Conservation (phyloP, 2,329 filamentous ascomycete species). For the Talaromyces amestolkiae region DNA sequence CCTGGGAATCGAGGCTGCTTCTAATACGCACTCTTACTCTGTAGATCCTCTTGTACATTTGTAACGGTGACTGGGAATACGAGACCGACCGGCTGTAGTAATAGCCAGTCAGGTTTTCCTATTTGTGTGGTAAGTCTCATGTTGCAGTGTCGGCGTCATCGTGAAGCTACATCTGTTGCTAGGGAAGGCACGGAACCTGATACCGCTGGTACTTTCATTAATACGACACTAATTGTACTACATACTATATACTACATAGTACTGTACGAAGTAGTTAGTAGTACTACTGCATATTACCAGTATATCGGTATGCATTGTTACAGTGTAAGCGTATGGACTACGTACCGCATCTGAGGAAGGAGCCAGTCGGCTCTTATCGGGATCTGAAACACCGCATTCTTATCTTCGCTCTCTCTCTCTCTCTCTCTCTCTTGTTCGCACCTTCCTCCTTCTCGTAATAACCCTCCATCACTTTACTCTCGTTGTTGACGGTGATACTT, state of each 20-base stretch:
- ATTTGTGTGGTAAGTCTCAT: not conserved
- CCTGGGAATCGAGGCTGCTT: not conserved
- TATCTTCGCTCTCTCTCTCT: not conserved
- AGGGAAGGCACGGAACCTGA: constrained; percentile 11
- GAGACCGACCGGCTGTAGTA: too few relatives aligned
- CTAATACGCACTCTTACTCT: too few relatives aligned
- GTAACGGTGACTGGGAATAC: not conserved
- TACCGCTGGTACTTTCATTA: constrained; percentile 6
- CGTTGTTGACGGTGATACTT: not conserved
- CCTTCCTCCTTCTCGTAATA: too few relatives aligned
- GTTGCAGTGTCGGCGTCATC: constrained; percentile 2
- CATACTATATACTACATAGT: not conserved
- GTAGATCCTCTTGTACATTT: too few relatives aligned
- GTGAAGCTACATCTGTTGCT: not conserved
- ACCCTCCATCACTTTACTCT: not conserved
- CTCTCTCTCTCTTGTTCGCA: too few relatives aligned
- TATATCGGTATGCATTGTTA: not conserved
- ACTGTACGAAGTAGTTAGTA: too few relatives aligned
- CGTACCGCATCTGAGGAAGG: constrained; percentile 1
- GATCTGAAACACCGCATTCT: not conserved
- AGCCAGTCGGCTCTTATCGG: constrained; percentile 13
- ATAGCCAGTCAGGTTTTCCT: too few relatives aligned
- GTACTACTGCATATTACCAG: not conserved
- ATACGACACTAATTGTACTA: not conserved
- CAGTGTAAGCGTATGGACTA: not conserved